These are phyloP conservation scores for Corymbia maculata DNA, from an alignment of 345 rosid genomes.

Conservation along the genomic window DNA sequence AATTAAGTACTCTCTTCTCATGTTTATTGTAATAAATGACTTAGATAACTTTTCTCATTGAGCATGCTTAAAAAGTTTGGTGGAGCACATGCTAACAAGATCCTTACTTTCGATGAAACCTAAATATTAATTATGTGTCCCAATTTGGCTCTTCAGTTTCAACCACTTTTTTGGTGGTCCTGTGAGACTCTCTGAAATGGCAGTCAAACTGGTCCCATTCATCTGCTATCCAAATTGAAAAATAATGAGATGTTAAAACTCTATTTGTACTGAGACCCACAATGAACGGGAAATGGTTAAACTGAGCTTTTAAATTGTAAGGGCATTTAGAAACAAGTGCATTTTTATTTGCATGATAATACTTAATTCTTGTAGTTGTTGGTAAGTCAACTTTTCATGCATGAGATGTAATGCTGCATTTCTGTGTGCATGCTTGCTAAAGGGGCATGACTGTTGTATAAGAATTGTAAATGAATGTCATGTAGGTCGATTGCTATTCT, in stretches of 20 bases:
- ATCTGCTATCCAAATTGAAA: background rate
- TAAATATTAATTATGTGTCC: background rate
- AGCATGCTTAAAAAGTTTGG: background rate
- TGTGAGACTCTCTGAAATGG: background rate
- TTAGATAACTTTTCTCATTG: background rate
- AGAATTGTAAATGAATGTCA: background rate
- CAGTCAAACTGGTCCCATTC: background rate
- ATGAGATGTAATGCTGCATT: background rate
- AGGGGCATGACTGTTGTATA: background rate
- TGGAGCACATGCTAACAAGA: background rate
- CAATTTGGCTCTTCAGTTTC: background rate
- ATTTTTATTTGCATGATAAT: background rate
- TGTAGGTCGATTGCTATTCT: background rate
- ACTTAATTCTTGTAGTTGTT: background rate
- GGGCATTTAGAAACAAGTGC: background rate
- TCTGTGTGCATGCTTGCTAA: background rate
- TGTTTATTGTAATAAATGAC: background rate
- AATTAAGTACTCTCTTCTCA: background rate
- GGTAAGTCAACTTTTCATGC: background rate
- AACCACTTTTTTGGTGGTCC: background rate
- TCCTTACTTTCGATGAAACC: background rate
- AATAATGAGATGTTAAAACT: background rate
- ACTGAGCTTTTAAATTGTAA: background rate
- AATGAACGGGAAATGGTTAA: background rate
- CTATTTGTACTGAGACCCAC: background rate